Evolutionary conservation across 106 monocot genomes (phyloP), one percentile per base, ranked within the genome.

Genomic region (Allium sativum): DNA sequence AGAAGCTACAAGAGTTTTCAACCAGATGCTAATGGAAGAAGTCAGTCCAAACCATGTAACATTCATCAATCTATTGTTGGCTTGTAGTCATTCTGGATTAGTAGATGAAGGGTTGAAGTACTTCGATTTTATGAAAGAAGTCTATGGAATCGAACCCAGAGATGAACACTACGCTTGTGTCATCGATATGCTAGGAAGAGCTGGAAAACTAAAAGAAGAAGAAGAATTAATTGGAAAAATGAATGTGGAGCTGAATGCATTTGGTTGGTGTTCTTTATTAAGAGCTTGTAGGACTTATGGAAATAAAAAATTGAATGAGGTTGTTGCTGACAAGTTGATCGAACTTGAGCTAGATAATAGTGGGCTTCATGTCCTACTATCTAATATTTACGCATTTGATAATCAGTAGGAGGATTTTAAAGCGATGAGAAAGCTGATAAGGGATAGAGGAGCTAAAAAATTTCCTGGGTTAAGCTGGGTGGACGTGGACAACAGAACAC

Each of bases 271-370:
- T 17, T 79, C 88, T 66, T 64, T 84, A 76, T 76, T 89, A 7
- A 80, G 80, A 55, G 81, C 81, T 8, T 89, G 88, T 64, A 72
- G 61, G 61, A 84, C 59, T 8, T 73, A 76, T 42, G 71, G 72
- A 43, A 56, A 68, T 16, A 78, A 68, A 12, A 60, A 65, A 42
- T 42, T 89, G 16, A 81, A 73, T 4, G 81, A 89, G 75, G 2
- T 71, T 42, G 88, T 84, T 3, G 88, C 88, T 6, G 76, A 81
- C 60, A 84, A 80, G 54, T 64, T 84, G 22, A 66, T 89, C 67
- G 61, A 53, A 46, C 65, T 89, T 14, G 81, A 89, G 59, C 84
- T 84, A 9, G 68, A 57, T 2, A 76, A 81, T 47, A 72, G 63
- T 2, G 84, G 88, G 9, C 69, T 70, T 44, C 78, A 90, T 45